Evolutionary conservation across 2,329 filamentous ascomycete genomes (phyloP).

Genomic region (Colletotrichum sp.): DNA sequence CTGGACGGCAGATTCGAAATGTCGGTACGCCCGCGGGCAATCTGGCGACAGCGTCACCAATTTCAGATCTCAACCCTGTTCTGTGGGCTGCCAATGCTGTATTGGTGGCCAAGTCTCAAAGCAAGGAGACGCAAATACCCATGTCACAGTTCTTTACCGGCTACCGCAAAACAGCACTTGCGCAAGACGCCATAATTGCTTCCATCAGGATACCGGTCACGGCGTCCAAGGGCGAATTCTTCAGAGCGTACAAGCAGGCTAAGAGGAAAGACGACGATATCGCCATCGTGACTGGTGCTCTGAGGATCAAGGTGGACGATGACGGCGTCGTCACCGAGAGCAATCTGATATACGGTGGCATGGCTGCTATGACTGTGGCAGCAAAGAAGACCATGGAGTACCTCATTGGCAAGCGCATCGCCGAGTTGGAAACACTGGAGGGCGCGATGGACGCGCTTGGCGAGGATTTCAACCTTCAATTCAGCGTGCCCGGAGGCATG

Average conservation of each 20-base stretch:
- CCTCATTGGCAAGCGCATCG: constrained; percentile 78
- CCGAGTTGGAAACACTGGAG: constrained; percentile 83
- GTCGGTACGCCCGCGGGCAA: constrained; percentile 98
- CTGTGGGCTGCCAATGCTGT: constrained; percentile 87
- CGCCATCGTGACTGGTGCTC: constrained; percentile 90
- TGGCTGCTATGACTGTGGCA: constrained; percentile 90
- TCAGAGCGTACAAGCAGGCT: constrained; percentile 92
- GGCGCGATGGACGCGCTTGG: constrained; percentile 90
- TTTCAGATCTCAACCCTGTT: constrained; percentile 94
- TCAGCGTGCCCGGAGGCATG: constrained; percentile 96
- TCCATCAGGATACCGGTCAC: constrained; percentile 85
- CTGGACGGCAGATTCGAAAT: constrained; percentile 93
- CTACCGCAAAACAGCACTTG: constrained; percentile 84
- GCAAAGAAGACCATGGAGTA: constrained; percentile 80
- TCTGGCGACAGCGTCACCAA: constrained; percentile 91
- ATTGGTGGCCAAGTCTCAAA: constrained; percentile 78
- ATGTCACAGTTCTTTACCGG: constrained; percentile 94
- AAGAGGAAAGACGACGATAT: constrained; percentile 99
- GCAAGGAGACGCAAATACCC: constrained; percentile 80
- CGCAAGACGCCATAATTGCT: constrained; percentile 82
- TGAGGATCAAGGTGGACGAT: constrained; percentile 75
- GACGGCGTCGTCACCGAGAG: constrained; percentile 73
- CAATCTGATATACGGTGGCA: constrained; percentile 89
- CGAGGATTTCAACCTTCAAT: constrained; percentile 85
- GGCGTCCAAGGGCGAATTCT: constrained; percentile 77